These are phyloP conservation scores for Golubevia sp. DNA, from an alignment of 1,284 basidiomycete genomes.

Conservation along the genomic window DNA sequence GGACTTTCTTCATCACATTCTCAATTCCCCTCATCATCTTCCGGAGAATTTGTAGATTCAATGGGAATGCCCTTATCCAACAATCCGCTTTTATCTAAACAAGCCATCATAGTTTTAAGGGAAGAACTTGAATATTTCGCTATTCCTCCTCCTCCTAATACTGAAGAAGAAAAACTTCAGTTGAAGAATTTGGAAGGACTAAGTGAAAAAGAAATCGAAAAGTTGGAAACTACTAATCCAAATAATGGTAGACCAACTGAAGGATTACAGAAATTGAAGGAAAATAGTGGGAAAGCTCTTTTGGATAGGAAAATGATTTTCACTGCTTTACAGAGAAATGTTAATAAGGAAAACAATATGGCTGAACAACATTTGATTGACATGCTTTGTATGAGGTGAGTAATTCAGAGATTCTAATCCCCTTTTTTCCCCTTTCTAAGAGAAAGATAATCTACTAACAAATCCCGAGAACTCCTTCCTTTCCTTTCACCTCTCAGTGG, in stretches of 20 bases:
- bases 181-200: background rate
- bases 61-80: slow-evolving; percentile 38
- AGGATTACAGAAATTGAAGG: slow-evolving; percentile 65
- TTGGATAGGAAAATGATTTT: slow-evolving; percentile 91
- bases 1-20: background rate
- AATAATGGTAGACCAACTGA: slow-evolving; percentile 75
- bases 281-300: slow-evolving; percentile 74
- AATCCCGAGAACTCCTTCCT: background rate
- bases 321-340: slow-evolving; percentile 95
- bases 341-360: slow-evolving; percentile 98
- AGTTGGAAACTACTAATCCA: slow-evolving; percentile 60
- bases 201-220: background rate
- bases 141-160: slow-evolving; percentile 68
- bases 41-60: background rate
- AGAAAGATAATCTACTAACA: background rate
- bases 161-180: no score
- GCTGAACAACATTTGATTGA: slow-evolving; percentile 99
- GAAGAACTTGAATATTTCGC: slow-evolving; percentile 99
- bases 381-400: slow-evolving; percentile 98
- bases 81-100: slow-evolving; percentile 90
- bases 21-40: background rate
- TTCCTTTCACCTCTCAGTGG: slow-evolving; percentile 68
- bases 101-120: slow-evolving; percentile 95
- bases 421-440: background rate
- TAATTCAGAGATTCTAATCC: slow-evolving; percentile 4